Percentiles rank a stretch among this genome's conserved stretches.
Conservation (phyloP, 2,329 filamentous ascomycete species). For the Apiospora aurea region DNA sequence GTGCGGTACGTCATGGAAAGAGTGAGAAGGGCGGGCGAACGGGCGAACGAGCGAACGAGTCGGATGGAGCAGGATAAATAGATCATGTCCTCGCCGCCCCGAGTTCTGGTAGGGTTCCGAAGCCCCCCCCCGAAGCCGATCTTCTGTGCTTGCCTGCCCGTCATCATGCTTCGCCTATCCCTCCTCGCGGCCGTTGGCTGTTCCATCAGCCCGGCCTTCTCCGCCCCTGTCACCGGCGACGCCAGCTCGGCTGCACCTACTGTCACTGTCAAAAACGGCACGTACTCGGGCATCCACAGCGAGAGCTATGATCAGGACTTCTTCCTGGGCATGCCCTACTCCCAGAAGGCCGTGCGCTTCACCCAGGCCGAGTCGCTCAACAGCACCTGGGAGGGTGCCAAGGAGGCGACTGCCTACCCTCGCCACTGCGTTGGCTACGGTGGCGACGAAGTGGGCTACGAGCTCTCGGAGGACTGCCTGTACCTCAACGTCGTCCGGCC, state of each 20-base stretch:
- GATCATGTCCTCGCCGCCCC: neutral
- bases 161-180: slow-evolving; percentile 26
- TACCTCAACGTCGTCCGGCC: slow-evolving; percentile 42
- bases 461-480: slow-evolving; percentile 40
- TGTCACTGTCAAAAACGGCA: slow-evolving; percentile 51
- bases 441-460: slow-evolving; percentile 34
- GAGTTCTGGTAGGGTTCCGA: neutral
- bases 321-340: slow-evolving; percentile 57
- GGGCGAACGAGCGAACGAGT: neutral
- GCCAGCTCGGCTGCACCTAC: slow-evolving; percentile 23
- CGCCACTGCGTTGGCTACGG: slow-evolving; percentile 54
- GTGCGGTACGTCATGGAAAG: neutral
- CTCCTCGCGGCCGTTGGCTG: slow-evolving; percentile 27
- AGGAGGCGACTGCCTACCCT: slow-evolving; percentile 50
- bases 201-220: slow-evolving; percentile 23
- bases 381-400: slow-evolving; percentile 44
- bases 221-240: slow-evolving; percentile 25
- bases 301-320: slow-evolving; percentile 51
- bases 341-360: slow-evolving; percentile 46
- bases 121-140: neutral
- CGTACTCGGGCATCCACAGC: slow-evolving; percentile 48
- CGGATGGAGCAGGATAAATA: neutral
- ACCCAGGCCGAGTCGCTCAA: slow-evolving; percentile 53
- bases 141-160: neutral
- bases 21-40: neutral